Evolutionary conservation across 768 basidiomycete genomes (phyloP).

Genomic region (Mycena crocata): DNA sequence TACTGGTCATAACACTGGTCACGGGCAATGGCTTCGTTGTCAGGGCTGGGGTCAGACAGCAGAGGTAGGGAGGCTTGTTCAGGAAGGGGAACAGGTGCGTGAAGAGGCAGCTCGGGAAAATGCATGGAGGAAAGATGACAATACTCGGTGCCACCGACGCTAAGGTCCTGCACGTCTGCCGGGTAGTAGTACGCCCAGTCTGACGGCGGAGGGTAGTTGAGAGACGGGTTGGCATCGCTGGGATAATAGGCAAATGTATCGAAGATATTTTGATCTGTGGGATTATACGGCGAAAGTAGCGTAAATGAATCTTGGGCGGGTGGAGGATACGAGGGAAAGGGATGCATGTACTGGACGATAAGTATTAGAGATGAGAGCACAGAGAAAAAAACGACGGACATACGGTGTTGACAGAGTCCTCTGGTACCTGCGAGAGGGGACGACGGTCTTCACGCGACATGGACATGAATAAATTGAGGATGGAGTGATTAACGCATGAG

Average conservation of each 20-base stretch:
- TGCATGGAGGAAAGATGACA: slow-evolving; percentile 1
- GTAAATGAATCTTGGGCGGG: slow-evolving; percentile 17
- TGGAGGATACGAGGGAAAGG: slow-evolving; percentile 3
- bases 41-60: slow-evolving; percentile 3
- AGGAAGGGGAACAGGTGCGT: neutral
- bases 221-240: neutral
- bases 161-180: slow-evolving; percentile 7
- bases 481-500: slow-evolving; percentile 18
- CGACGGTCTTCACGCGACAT: slow-evolving; percentile 37
- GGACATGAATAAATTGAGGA: slow-evolving; percentile 1
- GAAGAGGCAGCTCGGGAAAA: slow-evolving; percentile 7
- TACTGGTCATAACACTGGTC: neutral
- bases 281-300: slow-evolving; percentile 25
- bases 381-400: neutral
- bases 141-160: slow-evolving; percentile 5
- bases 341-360: slow-evolving; percentile 24
- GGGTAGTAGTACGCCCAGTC: slow-evolving; percentile 12
- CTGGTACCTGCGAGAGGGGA: slow-evolving; percentile 32
- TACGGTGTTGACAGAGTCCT: slow-evolving; percentile 34
- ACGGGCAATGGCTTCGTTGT: neutral
- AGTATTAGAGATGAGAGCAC: neutral
- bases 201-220: neutral
- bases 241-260: slow-evolving; percentile 24
- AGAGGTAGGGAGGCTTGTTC: neutral
- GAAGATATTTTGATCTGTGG: slow-evolving; percentile 14